Evolutionary conservation across 352 stramenopile genomes (phyloP).

Genomic region (Globisporangium splendens): DNA sequence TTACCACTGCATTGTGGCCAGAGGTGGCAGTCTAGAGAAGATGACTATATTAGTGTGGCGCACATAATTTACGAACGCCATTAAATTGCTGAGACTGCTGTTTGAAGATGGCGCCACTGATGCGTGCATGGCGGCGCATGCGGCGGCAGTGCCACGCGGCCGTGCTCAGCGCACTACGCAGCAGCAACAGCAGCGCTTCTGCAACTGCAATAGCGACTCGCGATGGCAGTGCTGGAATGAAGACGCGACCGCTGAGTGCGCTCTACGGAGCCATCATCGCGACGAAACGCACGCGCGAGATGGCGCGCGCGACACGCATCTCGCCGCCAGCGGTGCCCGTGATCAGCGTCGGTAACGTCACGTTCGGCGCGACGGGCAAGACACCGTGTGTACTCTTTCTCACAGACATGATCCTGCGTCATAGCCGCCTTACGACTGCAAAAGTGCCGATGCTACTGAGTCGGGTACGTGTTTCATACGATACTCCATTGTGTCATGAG

Average conservation of each 20-base stretch:
- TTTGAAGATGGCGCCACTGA: neutral
- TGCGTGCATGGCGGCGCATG: neutral
- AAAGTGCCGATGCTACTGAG: slow-evolving; percentile 47
- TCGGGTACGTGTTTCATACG: slow-evolving; percentile 20
- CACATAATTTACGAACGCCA: too few relatives aligned
- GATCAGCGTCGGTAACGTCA: slow-evolving; percentile 70
- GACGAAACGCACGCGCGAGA: slow-evolving; percentile 27
- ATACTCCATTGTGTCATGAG: neutral
- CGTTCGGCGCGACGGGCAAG: slow-evolving; percentile 72
- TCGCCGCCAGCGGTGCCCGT: slow-evolving; percentile 30
- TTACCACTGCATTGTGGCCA: too few relatives aligned
- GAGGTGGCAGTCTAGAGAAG: too few relatives aligned
- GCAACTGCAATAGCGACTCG: neutral
- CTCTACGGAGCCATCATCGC: slow-evolving; percentile 35
- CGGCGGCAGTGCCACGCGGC: neutral
- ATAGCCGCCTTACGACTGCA: neutral
- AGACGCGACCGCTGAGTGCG: slow-evolving; percentile 30
- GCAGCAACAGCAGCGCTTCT: neutral
- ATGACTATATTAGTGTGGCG: too few relatives aligned
- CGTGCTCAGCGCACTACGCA: neutral
- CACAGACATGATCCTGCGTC: slow-evolving; percentile 14
- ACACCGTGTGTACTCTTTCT: slow-evolving; percentile 59
- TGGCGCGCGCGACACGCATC: slow-evolving; percentile 21
- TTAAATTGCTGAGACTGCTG: neutral
- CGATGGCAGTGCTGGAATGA: neutral